Evolutionary conservation across 495 filamentous ascomycete genomes (phyloP), one percentile per base, ranked within the genome.

Genomic region (Lophium mytilinum): DNA sequence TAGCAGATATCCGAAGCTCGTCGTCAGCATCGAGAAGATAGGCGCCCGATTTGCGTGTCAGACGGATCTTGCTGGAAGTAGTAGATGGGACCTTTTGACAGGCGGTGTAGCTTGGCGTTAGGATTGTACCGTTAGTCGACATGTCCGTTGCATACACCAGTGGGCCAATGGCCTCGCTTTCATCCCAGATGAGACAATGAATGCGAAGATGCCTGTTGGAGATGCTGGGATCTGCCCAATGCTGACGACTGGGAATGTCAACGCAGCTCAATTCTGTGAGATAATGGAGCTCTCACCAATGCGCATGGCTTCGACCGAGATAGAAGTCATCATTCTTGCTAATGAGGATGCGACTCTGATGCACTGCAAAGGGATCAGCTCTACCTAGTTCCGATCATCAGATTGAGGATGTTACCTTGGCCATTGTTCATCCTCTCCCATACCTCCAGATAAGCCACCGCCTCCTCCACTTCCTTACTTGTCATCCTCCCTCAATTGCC

Each of bases 121-220:
- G 41, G 50, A 54, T 56, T 1, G 69, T 68, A 11, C 70, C 65
- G 55, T 76, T 76, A 14, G 56, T 61, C 0, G 73, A 76, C 11
- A 75, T 51, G 48, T 72, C 72, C 18, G 68, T 60, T 18, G 63
- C 69, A 50, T 76, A 76, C 9, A 76, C 64, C 19, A 76, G 58
- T 9, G 73, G 70, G 0, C 63, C 39, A n/a, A 70, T 60, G 3
- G 60, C 63, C 9, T 53, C 40, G 2, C 53, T 52, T 18, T 65
- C 39, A 17, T 71, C 72, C 55, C 68, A 72, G 6, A 69, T 15
- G 41, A 74, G 56, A 54, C 68, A 66, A 54, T 71, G 66, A 49
- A 76, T 62, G 11, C 66, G 62, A 15, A 76, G 55, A 58, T 76
- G 73, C 42, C 61, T 62, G 37, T 70, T 67, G 7, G 73, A 75